Conservation (phyloP, 1,139 yeast species). For the Suhomyces yuchorum region DNA sequence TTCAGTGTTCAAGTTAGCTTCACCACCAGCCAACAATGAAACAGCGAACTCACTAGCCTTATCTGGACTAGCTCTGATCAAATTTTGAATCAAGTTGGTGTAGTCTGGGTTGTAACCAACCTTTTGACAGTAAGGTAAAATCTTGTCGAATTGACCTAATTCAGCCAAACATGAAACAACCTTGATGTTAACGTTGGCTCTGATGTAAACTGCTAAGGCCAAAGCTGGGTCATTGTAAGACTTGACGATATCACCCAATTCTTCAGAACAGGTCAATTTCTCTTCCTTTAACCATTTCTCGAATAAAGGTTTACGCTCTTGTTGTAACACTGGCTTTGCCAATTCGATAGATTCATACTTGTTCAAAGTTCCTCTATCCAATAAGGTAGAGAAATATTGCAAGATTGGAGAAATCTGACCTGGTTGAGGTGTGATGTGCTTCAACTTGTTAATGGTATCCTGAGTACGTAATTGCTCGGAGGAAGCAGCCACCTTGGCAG, state of each 20-base stretch:
- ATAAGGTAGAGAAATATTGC: constrained; percentile 87
- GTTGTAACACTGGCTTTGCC: constrained; percentile 94
- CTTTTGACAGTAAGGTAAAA: constrained; percentile 89
- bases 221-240: constrained; percentile 76
- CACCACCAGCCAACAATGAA: constrained; percentile 67
- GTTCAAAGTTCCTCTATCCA: constrained; percentile 92
- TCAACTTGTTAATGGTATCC: constrained; percentile 90
- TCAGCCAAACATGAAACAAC: constrained; percentile 94
- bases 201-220: constrained; percentile 88
- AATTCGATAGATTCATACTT: constrained; percentile 93
- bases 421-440: constrained; percentile 90
- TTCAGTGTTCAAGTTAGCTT: constrained; percentile 74
- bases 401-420: constrained; percentile 94
- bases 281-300: constrained; percentile 98
- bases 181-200: constrained; percentile 83
- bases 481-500: constrained; percentile 97
- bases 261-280: constrained; percentile 91
- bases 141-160: constrained; percentile 94
- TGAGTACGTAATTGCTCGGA: constrained; percentile 93
- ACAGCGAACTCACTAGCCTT: constrained; percentile 97
- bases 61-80: constrained; percentile 93
- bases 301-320: constrained; percentile 88
- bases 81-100: constrained; percentile 84
- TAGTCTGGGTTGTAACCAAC: constrained; percentile 89
- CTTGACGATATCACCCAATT: constrained; percentile 93